phyloP scores from a whole-genome alignment of 495 filamentous ascomycete species.

The Annulohypoxylon bovei region DNA sequence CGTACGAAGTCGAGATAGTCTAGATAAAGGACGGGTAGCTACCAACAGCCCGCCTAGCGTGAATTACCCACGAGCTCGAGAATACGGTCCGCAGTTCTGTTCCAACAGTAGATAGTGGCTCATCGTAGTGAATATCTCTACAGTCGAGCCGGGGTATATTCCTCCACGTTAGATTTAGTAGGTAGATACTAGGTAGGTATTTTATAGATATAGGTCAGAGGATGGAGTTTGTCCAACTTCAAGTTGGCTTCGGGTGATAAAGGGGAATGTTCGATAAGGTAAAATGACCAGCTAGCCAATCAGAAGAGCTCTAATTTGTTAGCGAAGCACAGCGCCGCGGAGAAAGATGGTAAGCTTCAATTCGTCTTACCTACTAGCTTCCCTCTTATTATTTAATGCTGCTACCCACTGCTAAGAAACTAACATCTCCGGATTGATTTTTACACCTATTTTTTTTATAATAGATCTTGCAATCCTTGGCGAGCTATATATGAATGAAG shows the following conservation, averaged over 20 bases:
- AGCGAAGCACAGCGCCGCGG: slow-evolving; percentile 21
- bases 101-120: not conserved
- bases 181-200: not conserved
- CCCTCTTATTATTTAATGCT: slow-evolving; percentile 10
- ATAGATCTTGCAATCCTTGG: not conserved
- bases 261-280: slow-evolving; percentile 25
- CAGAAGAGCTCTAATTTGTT: not conserved
- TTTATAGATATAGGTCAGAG: too few species aligned
- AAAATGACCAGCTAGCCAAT: slow-evolving; percentile 22
- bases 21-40: slow-evolving; percentile 1
- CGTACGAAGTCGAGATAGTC: not conserved
- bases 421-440: slow-evolving; percentile 33
- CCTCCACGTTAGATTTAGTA: not conserved
- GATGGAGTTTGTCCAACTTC: slow-evolving; percentile 10
- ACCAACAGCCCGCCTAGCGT: not conserved
- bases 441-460: not conserved
- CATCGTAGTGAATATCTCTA: not conserved
- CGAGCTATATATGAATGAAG: not conserved
- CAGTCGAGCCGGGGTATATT: not conserved
- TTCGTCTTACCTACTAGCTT: not conserved
- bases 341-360: slow-evolving; percentile 19
- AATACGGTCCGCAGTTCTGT: not conserved
- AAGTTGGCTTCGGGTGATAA: slow-evolving; percentile 8
- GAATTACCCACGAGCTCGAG: not conserved
- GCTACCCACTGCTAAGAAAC: slow-evolving; percentile 6